These are phyloP conservation scores for Alternaria gaisen DNA, from an alignment of 2,329 filamentous ascomycete genomes.

Conservation along the genomic window DNA sequence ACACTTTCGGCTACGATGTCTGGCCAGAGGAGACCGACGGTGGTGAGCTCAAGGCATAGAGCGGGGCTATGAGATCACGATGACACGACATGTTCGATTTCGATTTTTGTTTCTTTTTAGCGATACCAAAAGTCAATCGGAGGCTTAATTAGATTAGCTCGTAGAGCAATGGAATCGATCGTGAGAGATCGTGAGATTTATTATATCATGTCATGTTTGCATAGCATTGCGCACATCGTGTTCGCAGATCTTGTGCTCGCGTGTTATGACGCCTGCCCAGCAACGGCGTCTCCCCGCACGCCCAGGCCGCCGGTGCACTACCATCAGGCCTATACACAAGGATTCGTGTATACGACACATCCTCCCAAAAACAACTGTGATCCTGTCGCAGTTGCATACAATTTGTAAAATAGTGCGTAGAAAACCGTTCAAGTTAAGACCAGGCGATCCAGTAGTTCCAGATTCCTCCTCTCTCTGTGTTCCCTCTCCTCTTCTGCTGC, in stretches of 20 bases:
- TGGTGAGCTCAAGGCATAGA: conserved; percentile 38
- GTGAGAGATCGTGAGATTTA: background rate
- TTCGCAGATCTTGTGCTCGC: background rate
- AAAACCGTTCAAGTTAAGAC: conserved; percentile 24
- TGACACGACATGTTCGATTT: conserved; percentile 9
- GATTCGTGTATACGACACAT: conserved; percentile 1
- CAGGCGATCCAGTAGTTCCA: conserved; percentile 40
- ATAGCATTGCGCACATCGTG: background rate
- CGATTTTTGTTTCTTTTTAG: conserved; percentile 23
- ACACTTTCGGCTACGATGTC: conserved; percentile 78
- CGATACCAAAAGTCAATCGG: conserved; percentile 34
- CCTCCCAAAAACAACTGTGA: background rate
- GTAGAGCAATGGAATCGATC: conserved; percentile 10
- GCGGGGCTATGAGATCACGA: conserved; percentile 5
- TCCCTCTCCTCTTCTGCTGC: conserved; percentile 7
- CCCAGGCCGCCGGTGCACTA: conserved; percentile 12
- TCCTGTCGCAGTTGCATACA: background rate
- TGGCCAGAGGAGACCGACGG: conserved; percentile 53
- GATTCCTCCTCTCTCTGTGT: conserved; percentile 28
- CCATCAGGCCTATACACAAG: background rate
- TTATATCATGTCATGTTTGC: background rate
- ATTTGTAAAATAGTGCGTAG: background rate
- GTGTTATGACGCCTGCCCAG: conserved; percentile 1
- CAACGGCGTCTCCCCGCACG: conserved; percentile 9
- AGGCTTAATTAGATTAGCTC: conserved; percentile 27